Evolutionary conservation across 805 yeast genomes (phyloP).

Genomic region (Aciculoconidium aculeatum): DNA sequence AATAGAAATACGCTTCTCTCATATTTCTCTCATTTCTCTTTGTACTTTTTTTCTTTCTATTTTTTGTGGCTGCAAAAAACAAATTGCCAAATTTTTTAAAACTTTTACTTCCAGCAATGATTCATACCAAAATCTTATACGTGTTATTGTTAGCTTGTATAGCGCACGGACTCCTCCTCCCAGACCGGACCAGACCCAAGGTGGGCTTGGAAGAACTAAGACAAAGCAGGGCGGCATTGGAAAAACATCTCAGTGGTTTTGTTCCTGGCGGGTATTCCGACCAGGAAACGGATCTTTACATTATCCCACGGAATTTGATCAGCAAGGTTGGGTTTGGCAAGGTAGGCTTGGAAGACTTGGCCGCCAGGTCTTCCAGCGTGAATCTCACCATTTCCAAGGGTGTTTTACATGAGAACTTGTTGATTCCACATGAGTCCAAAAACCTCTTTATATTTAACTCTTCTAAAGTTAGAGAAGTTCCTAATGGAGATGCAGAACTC

Average conservation of each 20-base stretch:
- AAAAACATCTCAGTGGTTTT: no score
- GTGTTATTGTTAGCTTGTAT: no score
- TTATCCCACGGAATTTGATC: conserved; percentile 22
- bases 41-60: neutral
- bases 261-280: neutral
- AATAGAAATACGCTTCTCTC: neutral
- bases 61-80: conserved; percentile 2
- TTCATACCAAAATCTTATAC: no score
- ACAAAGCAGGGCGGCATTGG: no score
- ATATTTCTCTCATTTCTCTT: neutral
- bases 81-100: no score
- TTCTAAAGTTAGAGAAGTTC: conserved; percentile 12
- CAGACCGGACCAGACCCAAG: no score
- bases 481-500: conserved; percentile 6
- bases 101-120: no score
- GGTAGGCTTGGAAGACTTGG: conserved; percentile 19
- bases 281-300: conserved; percentile 13
- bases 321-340: conserved; percentile 13
- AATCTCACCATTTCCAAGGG: conserved; percentile 7
- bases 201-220: no score
- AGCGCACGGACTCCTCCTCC: no score
- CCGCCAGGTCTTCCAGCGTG: conserved; percentile 4
- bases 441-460: conserved; percentile 37
- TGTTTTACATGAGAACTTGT: conserved; percentile 3
- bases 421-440: conserved; percentile 27